Evolutionary conservation across 1,284 basidiomycete genomes (phyloP).

Genomic region (Filobasidium uniguttulatum): DNA sequence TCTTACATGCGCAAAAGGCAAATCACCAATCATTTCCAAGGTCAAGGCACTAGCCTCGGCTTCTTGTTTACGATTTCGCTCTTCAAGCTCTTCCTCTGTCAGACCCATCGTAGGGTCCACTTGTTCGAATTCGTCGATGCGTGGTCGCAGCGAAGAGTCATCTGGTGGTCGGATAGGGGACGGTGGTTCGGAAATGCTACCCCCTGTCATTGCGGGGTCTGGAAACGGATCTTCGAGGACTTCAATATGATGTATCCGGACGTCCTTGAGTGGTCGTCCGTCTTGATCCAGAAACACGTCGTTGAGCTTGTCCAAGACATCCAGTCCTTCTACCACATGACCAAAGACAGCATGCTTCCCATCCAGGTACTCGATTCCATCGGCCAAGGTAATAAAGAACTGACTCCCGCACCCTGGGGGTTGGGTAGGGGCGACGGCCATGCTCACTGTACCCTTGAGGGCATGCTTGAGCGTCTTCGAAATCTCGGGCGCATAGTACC

Average conservation of each 20-base stretch:
- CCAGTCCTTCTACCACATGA: slow-evolving; percentile 83
- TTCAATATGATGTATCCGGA: slow-evolving; percentile 82
- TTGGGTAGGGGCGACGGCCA: slow-evolving; percentile 71
- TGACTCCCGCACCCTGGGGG: slow-evolving; percentile 80
- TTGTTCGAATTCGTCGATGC: slow-evolving; percentile 85
- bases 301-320: slow-evolving; percentile 85
- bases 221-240: slow-evolving; percentile 94
- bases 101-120: slow-evolving; percentile 45
- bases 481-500: slow-evolving; percentile 78
- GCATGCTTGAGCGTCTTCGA: slow-evolving; percentile 66
- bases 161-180: slow-evolving; percentile 70
- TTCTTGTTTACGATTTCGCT: slow-evolving; percentile 61
- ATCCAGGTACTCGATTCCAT: slow-evolving; percentile 86
- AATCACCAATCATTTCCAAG: slow-evolving; percentile 96
- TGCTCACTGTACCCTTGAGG: slow-evolving; percentile 78
- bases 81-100: slow-evolving; percentile 70
- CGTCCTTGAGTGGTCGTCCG: slow-evolving; percentile 80
- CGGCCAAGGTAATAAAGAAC: slow-evolving; percentile 87
- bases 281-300: slow-evolving; percentile 78
- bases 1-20: slow-evolving; percentile 93
- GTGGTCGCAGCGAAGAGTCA: slow-evolving; percentile 47
- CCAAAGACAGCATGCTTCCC: slow-evolving; percentile 93
- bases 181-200: slow-evolving; percentile 55
- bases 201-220: slow-evolving; percentile 69
- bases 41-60: slow-evolving; percentile 87